phyloP scores from a whole-genome alignment of 805 yeast species.

The Jamesozyma gamospora region DNA sequence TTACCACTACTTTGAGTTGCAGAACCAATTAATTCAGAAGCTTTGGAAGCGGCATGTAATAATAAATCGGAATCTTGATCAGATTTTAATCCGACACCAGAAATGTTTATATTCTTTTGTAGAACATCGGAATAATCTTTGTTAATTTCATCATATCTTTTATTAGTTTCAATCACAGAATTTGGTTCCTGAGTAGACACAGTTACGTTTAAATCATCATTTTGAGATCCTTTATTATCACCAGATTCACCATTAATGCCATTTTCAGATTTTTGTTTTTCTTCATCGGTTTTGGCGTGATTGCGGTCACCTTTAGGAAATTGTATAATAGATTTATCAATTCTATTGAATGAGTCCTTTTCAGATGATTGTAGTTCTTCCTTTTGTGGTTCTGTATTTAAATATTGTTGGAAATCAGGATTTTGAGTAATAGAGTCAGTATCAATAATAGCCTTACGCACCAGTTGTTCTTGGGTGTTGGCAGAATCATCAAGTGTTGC shows the following conservation, averaged over 20 bases:
- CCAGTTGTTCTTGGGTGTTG: slow-evolving; percentile 52
- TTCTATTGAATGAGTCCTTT: neutral
- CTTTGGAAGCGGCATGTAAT: slow-evolving; percentile 35
- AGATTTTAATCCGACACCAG: slow-evolving; percentile 8
- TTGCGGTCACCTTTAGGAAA: slow-evolving; percentile 1
- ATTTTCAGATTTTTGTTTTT: neutral
- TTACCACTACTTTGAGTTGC: slow-evolving; percentile 28
- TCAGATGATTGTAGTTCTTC: slow-evolving; percentile 5
- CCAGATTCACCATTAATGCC: neutral
- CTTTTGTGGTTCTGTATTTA: slow-evolving; percentile 21
- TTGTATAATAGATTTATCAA: neutral
- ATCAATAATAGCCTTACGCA: slow-evolving; percentile 60
- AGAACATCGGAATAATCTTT: slow-evolving; percentile 16
- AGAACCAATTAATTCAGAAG: slow-evolving; percentile 28
- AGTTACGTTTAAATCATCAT: slow-evolving; percentile 4
- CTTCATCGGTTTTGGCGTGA: slow-evolving; percentile 1
- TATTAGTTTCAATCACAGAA: slow-evolving; percentile 4
- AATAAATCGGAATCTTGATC: slow-evolving; percentile 34
- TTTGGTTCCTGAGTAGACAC: slow-evolving; percentile 1
- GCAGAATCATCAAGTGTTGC: slow-evolving; percentile 39
- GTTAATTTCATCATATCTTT: slow-evolving; percentile 11
- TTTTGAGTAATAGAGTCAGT: slow-evolving; percentile 52
- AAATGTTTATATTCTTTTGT: slow-evolving; percentile 16
- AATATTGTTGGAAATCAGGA: slow-evolving; percentile 30
- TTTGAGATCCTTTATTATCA: neutral